Conservation (phyloP, 2,329 filamentous ascomycete species). For the Cladosporium halotolerans region DNA sequence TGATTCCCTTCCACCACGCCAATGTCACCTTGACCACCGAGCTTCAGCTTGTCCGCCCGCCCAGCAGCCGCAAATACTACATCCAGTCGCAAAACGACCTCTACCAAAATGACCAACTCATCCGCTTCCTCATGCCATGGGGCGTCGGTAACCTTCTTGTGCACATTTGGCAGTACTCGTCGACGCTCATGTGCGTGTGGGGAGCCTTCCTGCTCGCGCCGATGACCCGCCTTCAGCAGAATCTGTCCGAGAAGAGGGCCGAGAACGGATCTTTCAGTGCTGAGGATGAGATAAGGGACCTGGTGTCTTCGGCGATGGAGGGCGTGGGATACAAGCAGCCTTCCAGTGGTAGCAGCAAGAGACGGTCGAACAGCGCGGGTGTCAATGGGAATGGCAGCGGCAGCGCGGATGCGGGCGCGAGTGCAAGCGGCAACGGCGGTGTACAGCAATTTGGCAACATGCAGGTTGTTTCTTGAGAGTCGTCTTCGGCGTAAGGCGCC, state of each 20-base stretch:
- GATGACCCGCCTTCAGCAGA: conserved; percentile 45
- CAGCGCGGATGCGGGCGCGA: background rate
- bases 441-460: conserved; percentile 17
- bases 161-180: conserved; percentile 57
- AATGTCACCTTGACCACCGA: conserved; percentile 30
- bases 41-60: conserved; percentile 24
- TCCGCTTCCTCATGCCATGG: conserved; percentile 63
- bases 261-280: background rate
- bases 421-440: background rate
- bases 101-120: conserved; percentile 69
- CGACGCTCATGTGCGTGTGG: conserved; percentile 58
- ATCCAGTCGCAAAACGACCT: conserved; percentile 73
- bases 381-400: background rate
- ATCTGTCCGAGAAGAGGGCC: conserved; percentile 3
- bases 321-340: conserved; percentile 8
- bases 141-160: conserved; percentile 44
- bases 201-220: conserved; percentile 49
- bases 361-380: background rate
- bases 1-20: conserved; percentile 67
- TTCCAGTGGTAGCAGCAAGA: background rate
- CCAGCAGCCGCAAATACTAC: conserved; percentile 51
- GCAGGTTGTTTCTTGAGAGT: conserved; percentile 14
- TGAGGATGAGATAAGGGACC: conserved; percentile 3
- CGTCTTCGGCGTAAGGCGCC: background rate
- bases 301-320: conserved; percentile 10